Evolutionary conservation across 1,139 yeast genomes (phyloP).

Genomic region (Lodderomyces pseudojiufengensis): DNA sequence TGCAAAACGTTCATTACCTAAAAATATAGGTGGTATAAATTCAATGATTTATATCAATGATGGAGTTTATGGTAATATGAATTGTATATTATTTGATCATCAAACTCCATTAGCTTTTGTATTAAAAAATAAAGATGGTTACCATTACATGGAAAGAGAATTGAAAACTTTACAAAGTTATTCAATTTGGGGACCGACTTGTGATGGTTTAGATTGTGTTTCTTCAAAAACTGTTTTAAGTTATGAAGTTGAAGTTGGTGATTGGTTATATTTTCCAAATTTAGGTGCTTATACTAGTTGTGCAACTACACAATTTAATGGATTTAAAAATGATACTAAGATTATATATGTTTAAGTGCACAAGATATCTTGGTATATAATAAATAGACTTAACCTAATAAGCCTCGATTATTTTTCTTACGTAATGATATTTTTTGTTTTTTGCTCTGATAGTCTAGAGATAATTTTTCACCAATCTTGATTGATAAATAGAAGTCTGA

Average conservation of each 20-base stretch:
- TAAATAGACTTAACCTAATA: too few species aligned
- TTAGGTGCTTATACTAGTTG: constrained; percentile 94
- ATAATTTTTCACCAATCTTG: too few species aligned
- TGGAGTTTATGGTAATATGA: constrained; percentile 94
- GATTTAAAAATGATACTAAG: constrained; percentile 59
- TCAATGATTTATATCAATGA: constrained; percentile 79
- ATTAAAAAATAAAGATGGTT: constrained; percentile 51
- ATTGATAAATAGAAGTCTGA: too few species aligned
- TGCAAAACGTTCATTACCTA: constrained; percentile 59
- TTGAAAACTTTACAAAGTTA: constrained; percentile 22
- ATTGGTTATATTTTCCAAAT: constrained; percentile 83
- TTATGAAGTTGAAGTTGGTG: constrained; percentile 71
- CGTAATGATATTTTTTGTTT: too few species aligned
- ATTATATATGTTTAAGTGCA: constrained; percentile 48
- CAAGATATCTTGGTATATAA: too few species aligned
- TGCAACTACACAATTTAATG: constrained; percentile 87
- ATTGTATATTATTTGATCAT: constrained; percentile 90
- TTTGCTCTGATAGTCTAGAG: too few species aligned
- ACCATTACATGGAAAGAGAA: constrained; percentile 30
- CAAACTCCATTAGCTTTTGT: constrained; percentile 73
- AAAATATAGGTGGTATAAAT: constrained; percentile 14
- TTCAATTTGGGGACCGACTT: constrained; percentile 97
- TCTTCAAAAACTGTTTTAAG: constrained; percentile 50
- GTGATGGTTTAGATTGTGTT: constrained; percentile 93
- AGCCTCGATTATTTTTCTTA: too few species aligned